Base-by-base conservation (phyloP, 106 monocot species). In the Phalaenopsis equestris region DNA sequence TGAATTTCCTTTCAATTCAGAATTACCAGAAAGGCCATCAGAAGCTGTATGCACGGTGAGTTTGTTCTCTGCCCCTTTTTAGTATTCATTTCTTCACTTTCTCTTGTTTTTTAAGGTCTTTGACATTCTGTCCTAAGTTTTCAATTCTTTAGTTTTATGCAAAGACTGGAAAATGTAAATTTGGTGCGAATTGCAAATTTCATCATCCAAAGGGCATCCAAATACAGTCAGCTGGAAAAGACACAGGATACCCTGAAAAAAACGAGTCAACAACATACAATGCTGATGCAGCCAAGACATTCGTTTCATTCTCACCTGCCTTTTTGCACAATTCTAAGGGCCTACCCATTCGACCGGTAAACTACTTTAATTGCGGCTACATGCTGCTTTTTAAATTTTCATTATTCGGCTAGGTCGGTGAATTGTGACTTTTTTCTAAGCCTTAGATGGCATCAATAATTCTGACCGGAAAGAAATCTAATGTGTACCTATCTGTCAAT, bases 171-270 rank as follows among this genome's bases (percentile, higher is more conserved):
- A 92, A 72, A 75, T 97, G 97, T 75, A 97, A 88, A 41, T 97
- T 90, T 94, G 94, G 94, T 72, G 86, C 86, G 48, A 91, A 75
- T 21, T 97, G 97, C 81, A 94, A 89, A 83, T 97, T 86, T 85
- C 67, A 97, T 84, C 97, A 97, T 82, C 97, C 97, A 36, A 97
- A 96, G 83, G 91, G 93, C 87, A 19, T 90, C 79, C 52, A 52
- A 52, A 52, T 52, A 52, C 80, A 4, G 38, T 52, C 1, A 16
- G 47, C 17, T n/a, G 86, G 16, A 56, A 80, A 83, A 75, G 61
- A 75, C 86, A 52, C 52, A 12, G 52, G 52, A 12, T 52, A 52
- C 12, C 12, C 12, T 52, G 52, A 52, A 52, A 52, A 52, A 14
- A 52, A 52, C 1, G 52, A 14, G 14, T 2, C 52, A 52, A 52